Evolutionary conservation across 2,329 filamentous ascomycete genomes (phyloP).

Genomic region (Cordyceps javanica): DNA sequence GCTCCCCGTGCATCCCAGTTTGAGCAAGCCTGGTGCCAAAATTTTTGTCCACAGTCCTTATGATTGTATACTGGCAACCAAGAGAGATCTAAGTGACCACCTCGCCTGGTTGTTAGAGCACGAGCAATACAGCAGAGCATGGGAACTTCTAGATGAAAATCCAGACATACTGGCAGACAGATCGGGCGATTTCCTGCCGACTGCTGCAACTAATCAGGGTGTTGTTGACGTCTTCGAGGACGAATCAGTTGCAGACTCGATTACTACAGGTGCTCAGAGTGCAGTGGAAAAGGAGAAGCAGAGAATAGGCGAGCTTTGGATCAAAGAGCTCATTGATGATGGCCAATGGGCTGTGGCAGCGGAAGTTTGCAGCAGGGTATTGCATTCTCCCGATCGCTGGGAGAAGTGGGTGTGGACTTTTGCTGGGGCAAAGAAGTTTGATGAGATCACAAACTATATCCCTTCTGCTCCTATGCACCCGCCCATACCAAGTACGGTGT

Average conservation of each 20-base stretch:
- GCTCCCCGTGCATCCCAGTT: slow-evolving; percentile 43
- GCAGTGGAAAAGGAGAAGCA: slow-evolving; percentile 80
- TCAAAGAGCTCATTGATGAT: slow-evolving; percentile 73
- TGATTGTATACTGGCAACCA: slow-evolving; percentile 89
- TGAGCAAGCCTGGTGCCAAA: slow-evolving; percentile 55
- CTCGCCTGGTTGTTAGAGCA: slow-evolving; percentile 79
- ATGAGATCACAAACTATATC: slow-evolving; percentile 82
- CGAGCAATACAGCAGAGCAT: slow-evolving; percentile 75
- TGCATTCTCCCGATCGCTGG: slow-evolving; percentile 76
- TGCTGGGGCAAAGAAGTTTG: slow-evolving; percentile 75
- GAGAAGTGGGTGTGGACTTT: slow-evolving; percentile 96
- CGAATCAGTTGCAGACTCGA: slow-evolving; percentile 47
- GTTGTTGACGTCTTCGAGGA: slow-evolving; percentile 71
- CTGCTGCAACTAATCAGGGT: slow-evolving; percentile 23
- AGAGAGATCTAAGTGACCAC: slow-evolving; percentile 80
- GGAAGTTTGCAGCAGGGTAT: slow-evolving; percentile 72
- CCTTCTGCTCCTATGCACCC: slow-evolving; percentile 72
- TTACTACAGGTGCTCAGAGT: slow-evolving; percentile 52
- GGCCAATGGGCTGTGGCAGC: slow-evolving; percentile 75
- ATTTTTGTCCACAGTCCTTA: slow-evolving; percentile 96
- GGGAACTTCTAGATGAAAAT: slow-evolving; percentile 82
- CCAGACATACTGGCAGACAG: slow-evolving; percentile 59
- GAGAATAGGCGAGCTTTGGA: slow-evolving; percentile 87
- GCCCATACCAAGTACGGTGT: slow-evolving; percentile 72
- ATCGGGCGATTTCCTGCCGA: slow-evolving; percentile 31